phyloP scores from a whole-genome alignment of 1,284 basidiomycete species.

The Filobasidium uniguttulatum region DNA sequence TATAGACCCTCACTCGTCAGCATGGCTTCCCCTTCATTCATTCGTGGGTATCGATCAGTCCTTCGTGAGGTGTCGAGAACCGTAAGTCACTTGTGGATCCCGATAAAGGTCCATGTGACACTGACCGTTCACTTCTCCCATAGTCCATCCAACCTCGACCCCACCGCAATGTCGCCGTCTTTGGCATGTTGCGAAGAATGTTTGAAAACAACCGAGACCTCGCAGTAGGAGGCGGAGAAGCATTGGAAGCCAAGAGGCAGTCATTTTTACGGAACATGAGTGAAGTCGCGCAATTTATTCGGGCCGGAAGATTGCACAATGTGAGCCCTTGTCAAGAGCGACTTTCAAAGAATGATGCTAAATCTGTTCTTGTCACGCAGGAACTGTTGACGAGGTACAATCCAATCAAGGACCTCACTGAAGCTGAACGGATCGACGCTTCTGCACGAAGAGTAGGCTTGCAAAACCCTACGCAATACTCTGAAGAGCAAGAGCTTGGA shows the following conservation, averaged over 20 bases:
- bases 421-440: constrained; percentile 62
- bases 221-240: constrained; percentile 10
- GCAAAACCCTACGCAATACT: constrained; percentile 33
- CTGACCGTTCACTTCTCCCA: background rate
- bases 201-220: constrained; percentile 39
- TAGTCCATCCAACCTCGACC: constrained; percentile 42
- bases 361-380: constrained; percentile 42
- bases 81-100: constrained; percentile 20
- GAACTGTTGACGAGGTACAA: constrained; percentile 69
- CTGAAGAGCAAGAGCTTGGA: constrained; percentile 10
- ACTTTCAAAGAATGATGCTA: background rate
- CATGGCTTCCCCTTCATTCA: background rate
- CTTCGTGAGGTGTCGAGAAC: constrained; percentile 32
- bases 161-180: constrained; percentile 41
- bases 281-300: constrained; percentile 57
- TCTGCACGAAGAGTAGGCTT: constrained; percentile 77
- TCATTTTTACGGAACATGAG: constrained; percentile 43
- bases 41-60: constrained; percentile 26
- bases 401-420: constrained; percentile 61
- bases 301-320: constrained; percentile 50
- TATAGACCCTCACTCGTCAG: too few species aligned
- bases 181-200: constrained; percentile 47
- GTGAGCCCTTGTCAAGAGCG: constrained; percentile 32
- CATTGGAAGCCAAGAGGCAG: constrained; percentile 21
- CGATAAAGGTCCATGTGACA: background rate